A percentile compares a stretch with the other conserved stretches of the same genome.
Conservation (phyloP, 2,329 filamentous ascomycete species). For the Parasarocladium wereldwijsianum region DNA sequence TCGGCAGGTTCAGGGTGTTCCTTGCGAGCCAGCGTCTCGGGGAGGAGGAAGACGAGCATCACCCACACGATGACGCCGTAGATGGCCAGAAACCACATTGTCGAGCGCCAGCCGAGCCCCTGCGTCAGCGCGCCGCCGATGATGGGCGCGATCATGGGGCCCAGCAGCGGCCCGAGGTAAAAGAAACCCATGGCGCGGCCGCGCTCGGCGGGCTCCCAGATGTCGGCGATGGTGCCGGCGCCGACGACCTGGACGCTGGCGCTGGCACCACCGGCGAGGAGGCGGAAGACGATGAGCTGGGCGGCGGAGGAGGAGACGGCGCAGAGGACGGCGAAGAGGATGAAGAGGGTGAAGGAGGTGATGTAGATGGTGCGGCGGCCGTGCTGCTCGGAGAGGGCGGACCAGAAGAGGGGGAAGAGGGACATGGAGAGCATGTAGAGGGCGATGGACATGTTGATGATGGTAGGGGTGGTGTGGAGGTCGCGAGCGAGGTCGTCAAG, state of each 20-base stretch:
- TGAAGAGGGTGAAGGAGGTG: conserved; percentile 56
- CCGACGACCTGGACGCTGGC: conserved; percentile 74
- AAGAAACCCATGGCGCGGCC: conserved; percentile 73
- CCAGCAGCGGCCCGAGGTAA: conserved; percentile 64
- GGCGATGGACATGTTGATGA: conserved; percentile 63
- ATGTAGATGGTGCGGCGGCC: conserved; percentile 71
- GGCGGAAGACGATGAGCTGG: conserved; percentile 66
- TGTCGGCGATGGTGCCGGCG: conserved; percentile 68
- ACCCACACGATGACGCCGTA: conserved; percentile 48
- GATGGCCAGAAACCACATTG: conserved; percentile 62
- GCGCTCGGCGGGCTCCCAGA: conserved; percentile 60
- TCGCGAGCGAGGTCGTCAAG: conserved; percentile 48
- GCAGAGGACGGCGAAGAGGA: conserved; percentile 54
- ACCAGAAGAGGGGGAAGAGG: conserved; percentile 81
- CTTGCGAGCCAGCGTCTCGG: conserved; percentile 43
- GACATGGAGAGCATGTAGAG: conserved; percentile 74
- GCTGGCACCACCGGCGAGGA: conserved; percentile 60
- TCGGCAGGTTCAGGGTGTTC: conserved; percentile 6
- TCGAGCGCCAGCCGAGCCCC: conserved; percentile 57
- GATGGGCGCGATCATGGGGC: conserved; percentile 62
- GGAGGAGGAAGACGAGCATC: conserved; percentile 44
- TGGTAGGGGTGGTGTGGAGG: conserved; percentile 45
- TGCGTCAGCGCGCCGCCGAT: conserved; percentile 60
- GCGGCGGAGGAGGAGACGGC: conserved; percentile 54
- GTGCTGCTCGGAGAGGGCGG: conserved; percentile 58